Percentiles rank a stretch among this genome's conserved stretches.
Evolutionary conservation across 106 monocot species (phyloP).

Genomic region (Iris macrosiphon): DNA sequence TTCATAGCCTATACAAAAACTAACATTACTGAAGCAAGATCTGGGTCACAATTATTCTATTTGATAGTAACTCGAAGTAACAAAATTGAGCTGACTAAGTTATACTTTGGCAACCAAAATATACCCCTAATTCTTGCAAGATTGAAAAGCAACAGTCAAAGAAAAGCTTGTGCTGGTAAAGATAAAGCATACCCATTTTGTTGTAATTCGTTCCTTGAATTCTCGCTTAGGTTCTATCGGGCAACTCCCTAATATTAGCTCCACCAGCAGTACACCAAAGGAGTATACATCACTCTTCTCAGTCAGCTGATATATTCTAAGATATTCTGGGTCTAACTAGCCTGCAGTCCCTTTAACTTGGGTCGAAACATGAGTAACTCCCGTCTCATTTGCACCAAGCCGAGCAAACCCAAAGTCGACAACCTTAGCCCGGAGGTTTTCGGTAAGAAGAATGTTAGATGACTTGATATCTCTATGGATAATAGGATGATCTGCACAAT

Average conservation of each 20-base stretch:
- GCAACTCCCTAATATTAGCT: slow-evolving; percentile 36
- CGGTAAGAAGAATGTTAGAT: slow-evolving; percentile 55
- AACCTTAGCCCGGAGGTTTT: slow-evolving; percentile 52
- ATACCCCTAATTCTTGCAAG: no score
- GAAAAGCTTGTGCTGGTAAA: no score
- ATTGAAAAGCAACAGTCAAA: no score
- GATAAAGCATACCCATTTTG: slow-evolving; percentile 32
- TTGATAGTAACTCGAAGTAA: no score
- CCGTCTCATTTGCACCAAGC: slow-evolving; percentile 16
- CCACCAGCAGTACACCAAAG: slow-evolving; percentile 52
- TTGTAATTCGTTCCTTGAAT: slow-evolving; percentile 27
- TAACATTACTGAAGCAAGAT: no score
- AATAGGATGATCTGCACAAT: slow-evolving; percentile 46
- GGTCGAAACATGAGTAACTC: slow-evolving; percentile 38
- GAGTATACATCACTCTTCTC: slow-evolving; percentile 58
- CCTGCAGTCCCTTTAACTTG: slow-evolving; percentile 68
- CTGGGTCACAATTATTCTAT: no score
- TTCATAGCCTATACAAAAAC: slow-evolving; percentile 13
- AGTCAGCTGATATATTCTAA: slow-evolving; percentile 51
- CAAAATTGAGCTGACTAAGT: no score
- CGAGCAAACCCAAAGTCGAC: slow-evolving; percentile 63
- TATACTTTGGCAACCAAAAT: no score
- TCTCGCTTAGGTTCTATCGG: slow-evolving; percentile 44
- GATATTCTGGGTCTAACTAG: slow-evolving; percentile 56
- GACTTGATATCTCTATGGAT: slow-evolving; percentile 72